phyloP scores from a whole-genome alignment of 108 stramenopile genomes.

The Licmophora abbreviata region DNA sequence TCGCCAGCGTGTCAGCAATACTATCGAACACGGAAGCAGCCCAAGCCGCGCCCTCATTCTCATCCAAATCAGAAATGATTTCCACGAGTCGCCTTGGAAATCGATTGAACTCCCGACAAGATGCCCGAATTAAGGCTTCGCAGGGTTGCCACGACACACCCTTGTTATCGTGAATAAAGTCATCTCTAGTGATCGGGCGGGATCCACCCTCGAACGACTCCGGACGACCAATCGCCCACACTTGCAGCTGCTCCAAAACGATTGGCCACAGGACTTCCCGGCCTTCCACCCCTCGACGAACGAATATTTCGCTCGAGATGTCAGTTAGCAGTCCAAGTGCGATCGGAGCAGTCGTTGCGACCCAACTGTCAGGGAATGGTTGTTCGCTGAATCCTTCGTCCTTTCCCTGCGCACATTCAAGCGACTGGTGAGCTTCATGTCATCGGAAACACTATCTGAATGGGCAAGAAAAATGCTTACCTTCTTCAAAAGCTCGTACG shows the following conservation, averaged over 20 bases:
- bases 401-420: conserved; percentile 12
- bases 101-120: conserved; percentile 53
- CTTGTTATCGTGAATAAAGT: conserved; percentile 3
- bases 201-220: conserved; percentile 6
- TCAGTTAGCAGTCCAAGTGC: conserved; percentile 76
- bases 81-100: conserved; percentile 29
- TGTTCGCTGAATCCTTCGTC: conserved; percentile 24
- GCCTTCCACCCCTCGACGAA: conserved; percentile 37
- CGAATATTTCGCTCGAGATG: conserved; percentile 37
- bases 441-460: background rate
- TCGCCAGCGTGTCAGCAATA: conserved; percentile 26
- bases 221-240: conserved; percentile 50
- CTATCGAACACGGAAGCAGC: conserved; percentile 25
- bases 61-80: conserved; percentile 16
- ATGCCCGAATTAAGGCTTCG: conserved; percentile 72
- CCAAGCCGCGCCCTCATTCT: conserved; percentile 33
- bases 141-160: conserved; percentile 62
- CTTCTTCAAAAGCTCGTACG: conserved; percentile 60
- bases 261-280: conserved; percentile 48
- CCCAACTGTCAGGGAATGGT: conserved; percentile 86
- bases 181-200: conserved; percentile 9
- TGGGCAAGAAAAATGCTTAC: conserved; percentile 4
- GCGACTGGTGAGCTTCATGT: conserved; percentile 15
- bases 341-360: conserved; percentile 75
- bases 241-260: conserved; percentile 28